Evolutionary conservation across 208 protist genomes (phyloP), one percentile per base, ranked within the genome.

Genomic region (Wallacemonas sp.): DNA sequence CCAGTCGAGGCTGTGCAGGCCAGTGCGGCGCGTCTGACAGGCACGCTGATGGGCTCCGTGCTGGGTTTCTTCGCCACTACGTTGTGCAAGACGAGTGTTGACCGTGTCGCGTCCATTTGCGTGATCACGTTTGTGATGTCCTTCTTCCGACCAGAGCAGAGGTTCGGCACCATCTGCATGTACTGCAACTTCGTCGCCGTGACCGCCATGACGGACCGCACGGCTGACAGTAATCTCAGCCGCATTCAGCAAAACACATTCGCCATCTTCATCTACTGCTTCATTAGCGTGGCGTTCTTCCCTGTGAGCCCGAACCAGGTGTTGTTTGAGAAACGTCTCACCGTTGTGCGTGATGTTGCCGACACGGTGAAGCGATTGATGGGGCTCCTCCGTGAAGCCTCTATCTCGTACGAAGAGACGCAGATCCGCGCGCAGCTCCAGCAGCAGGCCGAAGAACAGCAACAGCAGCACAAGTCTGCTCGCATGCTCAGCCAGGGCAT

Each of bases 201-300:
- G 4, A 78, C 81, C 43, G 74, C 68, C 55, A 70, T 93, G 1
- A 36, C 41, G 21, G 27, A 75, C 46, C 65, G 76, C 29, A 76
- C 56, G n/a, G 76, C 79, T 11, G 78, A 80, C 23, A 30, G 57
- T 24, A 83, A 76, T 17, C 81, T 93, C 61, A 83, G 71, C 43
- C 87, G 87, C 52, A 90, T 93, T 55, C 87, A 93, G 67, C 87
- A 93, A 64, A 93, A 90, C 75, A 80, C 87, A 4, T 93, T 93
- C 64, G 75, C 87, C 41, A 83, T 93, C 46, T 83, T 90, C 24
- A 83, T 93, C 39, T 93, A 93, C 74, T 90, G 83, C 65, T 74
- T 88, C 36, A 85, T 93, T 70, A 78, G 69, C 48, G 69, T 93
- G 21, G 19, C 68, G 0, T 63, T 93, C 1, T 88, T 88, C 38